Evolutionary conservation across 371 early-diverging fungal species (phyloP).

Genomic region (Catenaria anguillulae): DNA sequence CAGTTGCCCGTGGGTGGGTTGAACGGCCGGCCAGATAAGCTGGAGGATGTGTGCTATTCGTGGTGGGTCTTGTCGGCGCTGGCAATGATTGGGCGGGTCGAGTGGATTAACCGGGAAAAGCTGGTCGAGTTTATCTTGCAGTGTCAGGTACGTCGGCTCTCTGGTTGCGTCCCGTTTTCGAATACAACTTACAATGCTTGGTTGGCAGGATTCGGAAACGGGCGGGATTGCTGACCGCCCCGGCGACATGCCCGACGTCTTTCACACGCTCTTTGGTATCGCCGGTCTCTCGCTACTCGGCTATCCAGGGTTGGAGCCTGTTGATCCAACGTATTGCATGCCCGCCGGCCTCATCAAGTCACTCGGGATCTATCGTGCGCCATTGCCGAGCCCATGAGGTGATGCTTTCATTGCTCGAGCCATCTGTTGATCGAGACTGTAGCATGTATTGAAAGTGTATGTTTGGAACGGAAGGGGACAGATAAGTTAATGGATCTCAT

Average conservation of each 20-base stretch:
- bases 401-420: too few species aligned
- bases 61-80: slow-evolving; percentile 97
- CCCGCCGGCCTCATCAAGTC: slow-evolving; percentile 51
- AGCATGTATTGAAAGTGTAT: too few species aligned
- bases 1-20: slow-evolving; percentile 90
- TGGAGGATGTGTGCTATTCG: slow-evolving; percentile 97
- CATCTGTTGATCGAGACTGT: too few species aligned
- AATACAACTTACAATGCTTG: too few species aligned
- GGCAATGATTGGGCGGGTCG: slow-evolving; percentile 57
- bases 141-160: slow-evolving; percentile 63
- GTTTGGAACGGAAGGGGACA: too few species aligned
- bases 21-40: slow-evolving; percentile 93
- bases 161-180: too few species aligned
- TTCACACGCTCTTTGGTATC: slow-evolving; percentile 93
- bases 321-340: slow-evolving; percentile 91
- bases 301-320: slow-evolving; percentile 47
- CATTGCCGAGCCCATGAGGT: too few species aligned
- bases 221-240: slow-evolving; percentile 96
- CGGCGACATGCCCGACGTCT: slow-evolving; percentile 86
- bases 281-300: slow-evolving; percentile 76
- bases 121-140: slow-evolving; percentile 65
- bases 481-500: too few species aligned
- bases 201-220: slow-evolving; percentile 56
- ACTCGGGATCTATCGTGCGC: slow-evolving; percentile 24
- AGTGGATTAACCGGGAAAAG: slow-evolving; percentile 74